Percentiles rank a stretch among this genome's conserved stretches.
phyloP scores from a whole-genome alignment of 2,329 filamentous ascomycete species.

The Fusarium palustre region DNA sequence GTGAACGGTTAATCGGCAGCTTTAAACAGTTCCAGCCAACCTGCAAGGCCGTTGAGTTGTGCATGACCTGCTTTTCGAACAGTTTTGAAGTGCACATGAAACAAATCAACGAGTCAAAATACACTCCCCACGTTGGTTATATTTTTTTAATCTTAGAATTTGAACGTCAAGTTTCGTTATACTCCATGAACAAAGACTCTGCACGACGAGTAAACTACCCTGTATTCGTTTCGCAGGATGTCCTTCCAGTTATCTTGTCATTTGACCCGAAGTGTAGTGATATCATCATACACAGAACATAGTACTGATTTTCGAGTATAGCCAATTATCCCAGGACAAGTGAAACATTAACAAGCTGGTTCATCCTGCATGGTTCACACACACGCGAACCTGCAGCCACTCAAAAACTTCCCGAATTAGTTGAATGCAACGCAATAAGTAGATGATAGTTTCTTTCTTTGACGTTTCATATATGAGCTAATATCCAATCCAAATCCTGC shows the following conservation, averaged over 20 bases:
- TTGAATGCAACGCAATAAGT: background rate
- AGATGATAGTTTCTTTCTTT: background rate
- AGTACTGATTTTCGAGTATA: background rate
- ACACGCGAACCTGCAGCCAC: background rate
- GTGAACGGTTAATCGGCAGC: conserved; percentile 1
- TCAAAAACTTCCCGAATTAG: background rate
- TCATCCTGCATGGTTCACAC: background rate
- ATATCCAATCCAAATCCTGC: background rate
- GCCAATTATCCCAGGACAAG: background rate
- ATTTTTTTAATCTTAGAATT: background rate
- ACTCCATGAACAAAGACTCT: background rate
- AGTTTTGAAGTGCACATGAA: background rate
- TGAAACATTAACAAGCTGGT: background rate
- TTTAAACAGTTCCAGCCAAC: background rate
- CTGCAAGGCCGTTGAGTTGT: conserved; percentile 4
- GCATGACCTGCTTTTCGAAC: background rate
- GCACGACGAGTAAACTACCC: background rate
- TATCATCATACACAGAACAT: background rate
- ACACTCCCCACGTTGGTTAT: background rate
- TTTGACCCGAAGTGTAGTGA: background rate
- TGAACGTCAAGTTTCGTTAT: background rate
- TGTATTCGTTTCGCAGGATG: background rate
- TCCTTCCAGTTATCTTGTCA: too few species aligned
- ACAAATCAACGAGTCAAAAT: background rate
- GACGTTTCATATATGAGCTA: background rate